Conservation (phyloP, 2,329 filamentous ascomycete species). For the Talaromyces islandicus region DNA sequence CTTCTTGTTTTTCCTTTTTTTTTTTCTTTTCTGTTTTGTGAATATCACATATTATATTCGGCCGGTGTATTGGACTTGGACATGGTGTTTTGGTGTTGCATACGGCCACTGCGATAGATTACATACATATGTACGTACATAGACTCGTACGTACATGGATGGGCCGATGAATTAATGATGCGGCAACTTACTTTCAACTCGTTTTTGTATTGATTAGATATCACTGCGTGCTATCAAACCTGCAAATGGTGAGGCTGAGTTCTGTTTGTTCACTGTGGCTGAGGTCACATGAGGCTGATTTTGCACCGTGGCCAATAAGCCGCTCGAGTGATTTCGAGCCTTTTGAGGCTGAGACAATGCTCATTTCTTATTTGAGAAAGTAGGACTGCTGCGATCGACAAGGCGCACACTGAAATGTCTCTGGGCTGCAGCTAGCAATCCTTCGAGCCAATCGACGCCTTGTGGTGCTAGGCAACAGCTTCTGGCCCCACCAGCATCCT, state of each 20-base stretch:
- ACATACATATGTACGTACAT: background rate
- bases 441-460: background rate
- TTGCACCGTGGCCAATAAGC: background rate
- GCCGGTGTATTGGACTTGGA: constrained; percentile 8
- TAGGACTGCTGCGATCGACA: background rate
- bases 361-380: background rate
- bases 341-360: background rate
- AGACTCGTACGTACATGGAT: background rate
- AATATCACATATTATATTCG: background rate
- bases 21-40: too few relatives aligned
- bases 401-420: background rate
- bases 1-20: too few relatives aligned
- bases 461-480: background rate
- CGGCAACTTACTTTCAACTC: background rate
- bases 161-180: background rate
- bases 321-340: background rate
- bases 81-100: background rate
- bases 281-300: background rate
- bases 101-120: background rate
- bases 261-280: background rate
- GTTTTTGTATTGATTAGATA: too few relatives aligned
- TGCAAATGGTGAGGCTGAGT: background rate
- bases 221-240: too few relatives aligned
- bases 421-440: background rate
- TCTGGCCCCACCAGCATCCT: background rate